These are phyloP conservation scores for Allium sativum DNA, from an alignment of 106 monocot genomes.

Conservation along the genomic window DNA sequence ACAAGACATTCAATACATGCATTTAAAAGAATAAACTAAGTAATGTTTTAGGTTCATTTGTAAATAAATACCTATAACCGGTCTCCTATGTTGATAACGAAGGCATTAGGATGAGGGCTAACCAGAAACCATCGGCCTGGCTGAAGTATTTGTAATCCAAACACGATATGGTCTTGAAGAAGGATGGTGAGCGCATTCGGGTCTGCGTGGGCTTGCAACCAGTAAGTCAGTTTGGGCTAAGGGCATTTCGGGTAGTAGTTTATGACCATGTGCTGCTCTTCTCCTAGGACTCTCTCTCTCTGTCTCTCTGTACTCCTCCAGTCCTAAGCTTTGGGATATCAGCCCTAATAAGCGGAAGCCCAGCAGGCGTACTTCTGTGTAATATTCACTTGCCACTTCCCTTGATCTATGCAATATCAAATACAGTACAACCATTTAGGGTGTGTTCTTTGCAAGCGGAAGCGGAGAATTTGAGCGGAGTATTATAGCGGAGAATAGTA, in stretches of 20 bases:
- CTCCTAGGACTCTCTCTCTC: conserved; percentile 41
- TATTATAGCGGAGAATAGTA: too few species aligned
- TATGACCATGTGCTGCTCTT: conserved; percentile 95
- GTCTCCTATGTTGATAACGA: conserved; percentile 88
- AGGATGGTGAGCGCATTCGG: conserved; percentile 86
- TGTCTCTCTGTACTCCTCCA: conserved; percentile 67
- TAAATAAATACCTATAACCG: conserved; percentile 59
- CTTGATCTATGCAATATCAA: too few species aligned
- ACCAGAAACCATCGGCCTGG: conserved; percentile 59
- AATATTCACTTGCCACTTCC: conserved; percentile 68
- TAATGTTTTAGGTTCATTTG: too few species aligned
- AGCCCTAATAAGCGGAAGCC: conserved; percentile 50
- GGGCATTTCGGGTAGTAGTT: conserved; percentile 92
- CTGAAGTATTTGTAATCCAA: conserved; percentile 62
- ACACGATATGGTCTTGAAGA: conserved; percentile 53
- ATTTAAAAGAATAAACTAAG: too few species aligned
- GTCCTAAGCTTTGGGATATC: conserved; percentile 74
- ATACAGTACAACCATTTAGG: too few species aligned
- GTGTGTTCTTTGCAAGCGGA: too few species aligned
- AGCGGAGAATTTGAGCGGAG: too few species aligned
- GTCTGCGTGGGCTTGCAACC: conserved; percentile 79
- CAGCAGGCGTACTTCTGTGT: conserved; percentile 49
- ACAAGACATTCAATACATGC: too few species aligned
- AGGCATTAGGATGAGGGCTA: conserved; percentile 48
- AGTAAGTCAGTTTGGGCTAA: conserved; percentile 74